Percentiles rank a stretch among this genome's conserved stretches.
Conservation (phyloP, 2,329 filamentous ascomycete species). For the Phyllosticta capitalensis region DNA sequence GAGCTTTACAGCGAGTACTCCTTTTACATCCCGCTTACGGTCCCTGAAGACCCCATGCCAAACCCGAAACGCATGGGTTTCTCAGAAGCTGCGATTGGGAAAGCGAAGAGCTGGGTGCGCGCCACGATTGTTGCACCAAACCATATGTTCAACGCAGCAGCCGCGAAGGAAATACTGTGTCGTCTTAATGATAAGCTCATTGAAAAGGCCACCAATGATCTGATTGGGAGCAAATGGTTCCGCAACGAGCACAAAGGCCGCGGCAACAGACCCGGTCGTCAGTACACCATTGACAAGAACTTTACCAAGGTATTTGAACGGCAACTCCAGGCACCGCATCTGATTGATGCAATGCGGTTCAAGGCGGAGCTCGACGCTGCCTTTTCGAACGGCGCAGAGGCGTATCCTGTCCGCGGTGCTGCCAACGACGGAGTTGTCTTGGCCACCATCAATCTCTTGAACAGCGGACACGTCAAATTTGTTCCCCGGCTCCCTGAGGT, state of each 20-base stretch:
- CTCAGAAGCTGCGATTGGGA: background rate
- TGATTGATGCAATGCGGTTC: conserved; percentile 47
- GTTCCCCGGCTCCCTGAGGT: conserved; percentile 50
- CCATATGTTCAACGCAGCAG: conserved; percentile 27
- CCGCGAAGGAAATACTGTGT: conserved; percentile 33
- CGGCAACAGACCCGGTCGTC: conserved; percentile 45
- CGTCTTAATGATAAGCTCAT: conserved; percentile 25
- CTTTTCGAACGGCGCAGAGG: conserved; percentile 29
- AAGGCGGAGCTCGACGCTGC: conserved; percentile 50
- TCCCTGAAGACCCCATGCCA: background rate
- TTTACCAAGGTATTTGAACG: conserved; percentile 50
- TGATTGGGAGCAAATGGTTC: conserved; percentile 46
- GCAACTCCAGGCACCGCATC: conserved; percentile 8
- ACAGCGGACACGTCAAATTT: conserved; percentile 47
- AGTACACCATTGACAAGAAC: conserved; percentile 53
- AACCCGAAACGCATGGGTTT: background rate
- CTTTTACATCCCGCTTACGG: conserved; percentile 19
- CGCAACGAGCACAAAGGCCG: conserved; percentile 52
- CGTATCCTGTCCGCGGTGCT: conserved; percentile 40
- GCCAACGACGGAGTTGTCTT: conserved; percentile 58
- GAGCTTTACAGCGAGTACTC: conserved; percentile 13
- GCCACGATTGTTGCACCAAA: conserved; percentile 36
- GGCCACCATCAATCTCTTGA: conserved; percentile 57
- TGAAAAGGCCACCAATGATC: conserved; percentile 43
- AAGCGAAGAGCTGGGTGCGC: conserved; percentile 28